Percentiles rank a stretch among this genome's conserved stretches.
Evolutionary conservation across 352 stramenopile genomes (phyloP).

Genomic region (Halophytophthora batemanensis): DNA sequence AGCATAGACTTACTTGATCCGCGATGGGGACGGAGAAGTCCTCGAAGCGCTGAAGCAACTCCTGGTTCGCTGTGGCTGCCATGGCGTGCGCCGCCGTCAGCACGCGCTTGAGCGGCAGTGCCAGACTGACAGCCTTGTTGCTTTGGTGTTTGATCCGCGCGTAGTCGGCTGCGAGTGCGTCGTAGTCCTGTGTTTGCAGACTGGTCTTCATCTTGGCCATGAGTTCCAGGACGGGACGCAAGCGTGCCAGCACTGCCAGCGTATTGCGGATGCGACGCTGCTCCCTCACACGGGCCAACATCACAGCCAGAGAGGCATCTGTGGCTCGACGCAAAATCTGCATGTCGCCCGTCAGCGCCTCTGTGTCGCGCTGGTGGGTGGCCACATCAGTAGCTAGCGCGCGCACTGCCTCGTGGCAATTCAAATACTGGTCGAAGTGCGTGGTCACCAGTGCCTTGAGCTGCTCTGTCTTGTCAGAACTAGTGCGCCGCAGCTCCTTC

Average conservation of each 20-base stretch:
- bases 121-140: conserved; percentile 51
- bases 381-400: conserved; percentile 59
- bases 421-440: conserved; percentile 84
- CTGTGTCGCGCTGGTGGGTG: conserved; percentile 55
- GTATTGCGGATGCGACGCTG: conserved; percentile 77
- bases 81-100: conserved; percentile 59
- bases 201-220: conserved; percentile 74
- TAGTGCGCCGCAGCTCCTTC: conserved; percentile 65
- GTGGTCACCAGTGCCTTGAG: conserved; percentile 77
- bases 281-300: conserved; percentile 73
- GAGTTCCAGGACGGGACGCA: conserved; percentile 71
- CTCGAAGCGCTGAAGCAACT: conserved; percentile 63
- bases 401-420: conserved; percentile 75
- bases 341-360: conserved; percentile 49
- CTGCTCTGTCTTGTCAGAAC: conserved; percentile 81
- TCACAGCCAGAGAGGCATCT: conserved; percentile 67
- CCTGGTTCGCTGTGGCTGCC: conserved; percentile 49
- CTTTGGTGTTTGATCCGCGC: conserved; percentile 64
- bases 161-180: conserved; percentile 73
- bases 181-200: conserved; percentile 59
- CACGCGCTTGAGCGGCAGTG: conserved; percentile 46
- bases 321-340: conserved; percentile 54
- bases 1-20: conserved; percentile 40
- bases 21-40: conserved; percentile 52
- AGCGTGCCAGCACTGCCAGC: conserved; percentile 58